Conservation (phyloP, 2,329 filamentous ascomycete genomes). For the Bipolaris gigantea region DNA sequence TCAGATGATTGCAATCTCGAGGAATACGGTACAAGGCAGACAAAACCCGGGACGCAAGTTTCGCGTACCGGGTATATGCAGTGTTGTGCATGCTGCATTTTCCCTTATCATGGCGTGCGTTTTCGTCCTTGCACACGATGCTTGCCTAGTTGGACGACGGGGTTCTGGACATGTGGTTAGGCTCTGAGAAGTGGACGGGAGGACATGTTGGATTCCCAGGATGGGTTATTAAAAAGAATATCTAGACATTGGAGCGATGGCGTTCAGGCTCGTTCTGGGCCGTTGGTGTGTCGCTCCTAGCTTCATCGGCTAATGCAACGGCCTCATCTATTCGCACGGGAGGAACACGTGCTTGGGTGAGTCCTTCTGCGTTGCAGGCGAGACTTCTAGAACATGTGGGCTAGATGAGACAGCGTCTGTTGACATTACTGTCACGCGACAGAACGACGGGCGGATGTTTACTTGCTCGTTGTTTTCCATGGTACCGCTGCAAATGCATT, state of each 20-base stretch:
- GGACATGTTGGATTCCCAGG: not conserved
- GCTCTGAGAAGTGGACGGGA: not conserved
- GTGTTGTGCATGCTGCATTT: not conserved
- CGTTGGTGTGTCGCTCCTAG: not conserved
- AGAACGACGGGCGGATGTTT: not conserved
- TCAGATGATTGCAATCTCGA: not conserved
- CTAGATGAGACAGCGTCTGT: not conserved
- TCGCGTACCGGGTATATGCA: slow-evolving; percentile 6
- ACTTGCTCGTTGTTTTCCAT: not conserved
- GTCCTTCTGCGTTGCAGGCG: not conserved
- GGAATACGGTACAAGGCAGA: not conserved
- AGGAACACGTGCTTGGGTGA: not conserved
- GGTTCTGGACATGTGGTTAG: not conserved
- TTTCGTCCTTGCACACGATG: not conserved
- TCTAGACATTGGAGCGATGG: not conserved
- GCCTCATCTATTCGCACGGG: not conserved
- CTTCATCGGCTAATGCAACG: not conserved
- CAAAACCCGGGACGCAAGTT: not conserved
- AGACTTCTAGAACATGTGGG: not conserved
- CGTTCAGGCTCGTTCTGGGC: not conserved
- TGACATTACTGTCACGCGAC: not conserved
- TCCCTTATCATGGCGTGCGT: not conserved
- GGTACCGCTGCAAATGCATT: not conserved
- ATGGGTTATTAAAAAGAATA: too few relatives aligned
- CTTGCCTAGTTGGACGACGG: not conserved